These are phyloP conservation scores for Brassica juncea DNA, from an alignment of 345 rosid species.

Conservation along the genomic window DNA sequence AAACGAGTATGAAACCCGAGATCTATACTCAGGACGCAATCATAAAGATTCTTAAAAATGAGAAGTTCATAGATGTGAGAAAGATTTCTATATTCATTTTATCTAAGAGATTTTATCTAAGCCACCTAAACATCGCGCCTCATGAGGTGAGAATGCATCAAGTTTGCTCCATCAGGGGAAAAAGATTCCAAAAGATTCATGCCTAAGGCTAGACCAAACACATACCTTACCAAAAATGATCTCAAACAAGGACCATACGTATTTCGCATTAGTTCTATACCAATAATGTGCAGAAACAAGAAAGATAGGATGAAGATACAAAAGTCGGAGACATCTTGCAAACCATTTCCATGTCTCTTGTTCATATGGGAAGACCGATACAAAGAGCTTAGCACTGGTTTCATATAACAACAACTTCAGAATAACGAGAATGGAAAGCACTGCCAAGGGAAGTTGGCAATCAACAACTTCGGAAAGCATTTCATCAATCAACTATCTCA, in stretches of 20 bases:
- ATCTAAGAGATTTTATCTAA: not conserved
- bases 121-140: constrained; percentile 9
- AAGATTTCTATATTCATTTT: not conserved
- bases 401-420: not conserved
- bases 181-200: constrained; percentile 4
- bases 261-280: not conserved
- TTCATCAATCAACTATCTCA: constrained; percentile 9
- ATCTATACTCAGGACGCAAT: not conserved
- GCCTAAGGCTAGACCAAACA: not conserved
- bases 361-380: not conserved
- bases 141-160: not conserved
- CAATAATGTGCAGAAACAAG: not conserved
- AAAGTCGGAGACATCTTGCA: not conserved
- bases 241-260: not conserved
- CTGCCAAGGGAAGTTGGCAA: not conserved
- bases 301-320: not conserved
- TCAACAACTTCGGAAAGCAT: not conserved
- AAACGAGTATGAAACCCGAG: not conserved
- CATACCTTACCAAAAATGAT: constrained; percentile 10
- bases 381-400: constrained; percentile 13
- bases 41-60: not conserved
- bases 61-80: not conserved
- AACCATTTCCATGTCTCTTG: constrained; percentile 7
- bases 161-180: not conserved
- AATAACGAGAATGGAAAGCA: not conserved